phyloP scores from a whole-genome alignment of 495 filamentous ascomycete species.

The Xylaria castorea region DNA sequence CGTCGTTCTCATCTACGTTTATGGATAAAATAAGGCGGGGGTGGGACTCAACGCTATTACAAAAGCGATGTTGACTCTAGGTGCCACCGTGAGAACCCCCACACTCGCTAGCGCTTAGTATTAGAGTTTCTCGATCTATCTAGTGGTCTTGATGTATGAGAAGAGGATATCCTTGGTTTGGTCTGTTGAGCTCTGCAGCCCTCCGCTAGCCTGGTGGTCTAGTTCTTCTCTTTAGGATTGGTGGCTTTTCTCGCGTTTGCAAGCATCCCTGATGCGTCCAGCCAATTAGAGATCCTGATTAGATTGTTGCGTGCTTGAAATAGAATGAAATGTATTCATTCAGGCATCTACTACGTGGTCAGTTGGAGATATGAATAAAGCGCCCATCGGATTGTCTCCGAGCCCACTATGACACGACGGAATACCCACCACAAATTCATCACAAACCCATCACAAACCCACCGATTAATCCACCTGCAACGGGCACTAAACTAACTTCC shows the following conservation, averaged over 20 bases:
- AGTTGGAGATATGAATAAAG: neutral
- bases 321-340: neutral
- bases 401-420: neutral
- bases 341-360: neutral
- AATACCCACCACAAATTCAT: neutral
- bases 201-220: neutral
- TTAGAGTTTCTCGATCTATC: neutral
- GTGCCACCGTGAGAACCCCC: neutral
- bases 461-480: conserved; percentile 6
- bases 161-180: neutral
- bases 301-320: neutral
- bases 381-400: neutral
- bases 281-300: neutral
- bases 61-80: neutral
- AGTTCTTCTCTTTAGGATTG: neutral
- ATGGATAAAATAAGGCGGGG: neutral
- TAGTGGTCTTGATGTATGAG: neutral
- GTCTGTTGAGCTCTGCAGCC: neutral
- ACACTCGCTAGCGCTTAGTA: neutral
- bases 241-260: neutral
- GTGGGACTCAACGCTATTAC: neutral
- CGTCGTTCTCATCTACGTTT: neutral
- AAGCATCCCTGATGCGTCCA: neutral
- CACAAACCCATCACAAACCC: neutral
- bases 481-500: conserved; percentile 21